Conservation (phyloP, 2,329 filamentous ascomycete genomes). For the Curvularia verruculosa region DNA sequence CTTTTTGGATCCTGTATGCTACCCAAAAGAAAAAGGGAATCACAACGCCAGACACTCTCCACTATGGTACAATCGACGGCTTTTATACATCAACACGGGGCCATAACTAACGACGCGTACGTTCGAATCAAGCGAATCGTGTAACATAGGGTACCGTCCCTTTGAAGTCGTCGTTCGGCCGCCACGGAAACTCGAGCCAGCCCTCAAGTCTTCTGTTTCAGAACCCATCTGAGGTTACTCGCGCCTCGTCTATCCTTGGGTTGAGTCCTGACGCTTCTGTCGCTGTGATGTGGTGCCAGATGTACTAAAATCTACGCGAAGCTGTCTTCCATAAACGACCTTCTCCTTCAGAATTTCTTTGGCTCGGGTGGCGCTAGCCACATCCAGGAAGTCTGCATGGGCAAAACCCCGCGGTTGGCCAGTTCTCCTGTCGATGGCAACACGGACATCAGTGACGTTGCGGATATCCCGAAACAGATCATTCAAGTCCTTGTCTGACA, state of each 20-base stretch:
- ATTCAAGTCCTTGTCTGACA: conserved; percentile 83
- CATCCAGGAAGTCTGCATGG: conserved; percentile 77
- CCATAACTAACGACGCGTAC: conserved; percentile 26
- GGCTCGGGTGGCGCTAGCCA: conserved; percentile 68
- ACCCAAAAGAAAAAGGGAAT: conserved; percentile 33
- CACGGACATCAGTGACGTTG: conserved; percentile 76
- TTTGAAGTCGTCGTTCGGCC: not conserved
- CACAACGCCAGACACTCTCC: conserved; percentile 37
- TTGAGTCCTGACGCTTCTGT: conserved; percentile 22
- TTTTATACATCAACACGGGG: conserved; percentile 35
- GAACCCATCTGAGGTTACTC: not conserved
- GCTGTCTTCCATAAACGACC: conserved; percentile 67
- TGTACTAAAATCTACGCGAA: conserved; percentile 70
- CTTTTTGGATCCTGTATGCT: conserved; percentile 15
- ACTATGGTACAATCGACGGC: conserved; percentile 37
- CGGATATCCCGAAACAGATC: conserved; percentile 73
- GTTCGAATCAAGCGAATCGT: conserved; percentile 16
- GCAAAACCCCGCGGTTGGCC: conserved; percentile 84
- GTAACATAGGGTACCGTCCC: conserved; percentile 11
- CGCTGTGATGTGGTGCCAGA: conserved; percentile 19
- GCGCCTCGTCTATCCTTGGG: conserved; percentile 19
- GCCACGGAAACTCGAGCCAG: not conserved
- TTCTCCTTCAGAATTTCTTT: conserved; percentile 62
- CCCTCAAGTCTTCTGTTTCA: not conserved
- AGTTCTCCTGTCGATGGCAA: conserved; percentile 80